These are phyloP conservation scores for Pyrenochaeta sp. DNA, from an alignment of 2,329 filamentous ascomycete species.

Conservation along the genomic window DNA sequence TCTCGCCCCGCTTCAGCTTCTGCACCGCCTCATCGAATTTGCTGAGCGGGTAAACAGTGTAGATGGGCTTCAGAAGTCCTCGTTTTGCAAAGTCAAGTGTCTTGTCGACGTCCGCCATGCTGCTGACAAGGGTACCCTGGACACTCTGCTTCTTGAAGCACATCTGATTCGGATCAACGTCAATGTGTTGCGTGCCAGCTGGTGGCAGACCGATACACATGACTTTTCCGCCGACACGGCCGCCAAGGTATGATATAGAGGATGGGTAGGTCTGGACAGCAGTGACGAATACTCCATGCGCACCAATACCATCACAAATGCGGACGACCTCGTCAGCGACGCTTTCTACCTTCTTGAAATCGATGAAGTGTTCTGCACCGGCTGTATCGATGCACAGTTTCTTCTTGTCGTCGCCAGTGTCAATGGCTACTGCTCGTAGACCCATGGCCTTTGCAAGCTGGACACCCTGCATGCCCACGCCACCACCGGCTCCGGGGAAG, in stretches of 20 bases:
- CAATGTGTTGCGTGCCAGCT: slow-evolving; percentile 39
- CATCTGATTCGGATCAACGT: slow-evolving; percentile 46
- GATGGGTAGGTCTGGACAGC: slow-evolving; percentile 44
- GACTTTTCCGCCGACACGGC: slow-evolving; percentile 59
- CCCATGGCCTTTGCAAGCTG: slow-evolving; percentile 55
- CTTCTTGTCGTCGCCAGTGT: slow-evolving; percentile 47
- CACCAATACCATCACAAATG: slow-evolving; percentile 47
- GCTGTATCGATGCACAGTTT: slow-evolving; percentile 43
- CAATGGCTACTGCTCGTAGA: slow-evolving; percentile 46
- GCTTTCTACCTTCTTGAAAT: slow-evolving; percentile 46
- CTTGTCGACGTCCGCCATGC: slow-evolving; percentile 58
- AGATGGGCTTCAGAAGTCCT: slow-evolving; percentile 60
- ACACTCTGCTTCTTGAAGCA: slow-evolving; percentile 48
- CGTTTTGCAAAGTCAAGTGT: slow-evolving; percentile 59
- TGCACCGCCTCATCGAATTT: slow-evolving; percentile 61
- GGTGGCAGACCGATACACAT: slow-evolving; percentile 61
- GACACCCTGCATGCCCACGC: slow-evolving; percentile 67
- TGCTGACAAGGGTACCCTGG: slow-evolving; percentile 54
- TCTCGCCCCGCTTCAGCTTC: slow-evolving; percentile 58
- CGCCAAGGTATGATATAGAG: slow-evolving; percentile 49
- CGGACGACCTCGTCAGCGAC: slow-evolving; percentile 46
- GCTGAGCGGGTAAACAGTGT: slow-evolving; percentile 58
- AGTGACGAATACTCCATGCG: slow-evolving; percentile 52
- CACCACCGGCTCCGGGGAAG: slow-evolving; percentile 63
- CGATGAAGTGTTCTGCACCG: slow-evolving; percentile 50